phyloP scores from a whole-genome alignment of 1,284 basidiomycete species.

The Megacollybia platyphylla region DNA sequence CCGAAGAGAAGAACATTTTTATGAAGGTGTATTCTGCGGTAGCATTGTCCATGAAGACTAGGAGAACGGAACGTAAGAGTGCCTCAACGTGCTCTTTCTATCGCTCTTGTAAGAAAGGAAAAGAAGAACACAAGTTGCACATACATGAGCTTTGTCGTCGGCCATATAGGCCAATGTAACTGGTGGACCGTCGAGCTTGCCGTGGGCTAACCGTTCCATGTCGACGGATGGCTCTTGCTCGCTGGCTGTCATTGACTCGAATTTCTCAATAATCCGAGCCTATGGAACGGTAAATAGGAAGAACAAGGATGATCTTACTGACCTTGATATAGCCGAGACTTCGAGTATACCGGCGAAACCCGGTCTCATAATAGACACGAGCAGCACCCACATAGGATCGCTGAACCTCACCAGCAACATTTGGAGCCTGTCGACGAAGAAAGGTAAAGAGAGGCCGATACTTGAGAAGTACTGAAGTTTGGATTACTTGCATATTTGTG shows the following conservation, averaged over 20 bases:
- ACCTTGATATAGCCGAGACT: constrained; percentile 73
- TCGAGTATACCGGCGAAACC: constrained; percentile 82
- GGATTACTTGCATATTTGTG: constrained; percentile 88
- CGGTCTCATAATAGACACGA: constrained; percentile 92
- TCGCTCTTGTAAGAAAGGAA: constrained; percentile 3
- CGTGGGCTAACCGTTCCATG: constrained; percentile 47
- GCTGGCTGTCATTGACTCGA: constrained; percentile 40
- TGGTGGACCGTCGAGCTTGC: constrained; percentile 66
- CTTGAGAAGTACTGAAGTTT: constrained; percentile 80
- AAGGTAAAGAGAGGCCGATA: constrained; percentile 80
- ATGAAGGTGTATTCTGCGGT: constrained; percentile 85
- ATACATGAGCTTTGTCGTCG: constrained; percentile 73
- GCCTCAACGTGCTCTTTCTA: constrained; percentile 80
- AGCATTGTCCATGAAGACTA: constrained; percentile 90
- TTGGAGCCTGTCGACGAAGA: constrained; percentile 70
- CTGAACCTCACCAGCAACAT: constrained; percentile 83
- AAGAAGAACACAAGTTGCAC: constrained; percentile 14
- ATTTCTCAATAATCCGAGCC: constrained; percentile 51
- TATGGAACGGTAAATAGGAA: constrained; percentile 15
- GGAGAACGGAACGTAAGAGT: constrained; percentile 69
- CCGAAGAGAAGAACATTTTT: constrained; percentile 62
- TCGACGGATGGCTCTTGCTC: constrained; percentile 28
- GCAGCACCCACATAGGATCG: constrained; percentile 78
- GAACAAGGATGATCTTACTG: constrained; percentile 5
- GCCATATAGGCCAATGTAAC: constrained; percentile 78